Evolutionary conservation across 2,329 filamentous ascomycete genomes (phyloP).

Genomic region (Verticillium klebahnii): DNA sequence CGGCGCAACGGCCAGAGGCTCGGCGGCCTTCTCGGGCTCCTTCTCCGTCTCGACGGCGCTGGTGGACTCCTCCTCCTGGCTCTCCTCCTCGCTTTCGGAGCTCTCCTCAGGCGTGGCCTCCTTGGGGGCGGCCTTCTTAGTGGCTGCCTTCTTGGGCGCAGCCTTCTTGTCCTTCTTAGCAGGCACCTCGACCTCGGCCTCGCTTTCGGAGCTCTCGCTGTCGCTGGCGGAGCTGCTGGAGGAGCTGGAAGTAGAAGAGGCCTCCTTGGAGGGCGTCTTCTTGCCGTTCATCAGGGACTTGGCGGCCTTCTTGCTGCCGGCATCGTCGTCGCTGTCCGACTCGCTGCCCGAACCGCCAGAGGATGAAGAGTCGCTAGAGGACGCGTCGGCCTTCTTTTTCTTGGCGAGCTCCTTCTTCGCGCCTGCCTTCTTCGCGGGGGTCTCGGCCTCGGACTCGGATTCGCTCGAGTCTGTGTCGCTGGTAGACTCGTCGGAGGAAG

Average conservation of each 20-base stretch:
- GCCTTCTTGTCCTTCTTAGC: neutral
- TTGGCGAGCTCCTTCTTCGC: neutral
- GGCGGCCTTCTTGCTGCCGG: constrained; percentile 13
- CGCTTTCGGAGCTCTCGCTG: neutral
- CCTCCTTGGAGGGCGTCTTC: neutral
- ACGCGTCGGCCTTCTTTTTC: constrained; percentile 5
- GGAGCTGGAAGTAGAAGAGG: neutral
- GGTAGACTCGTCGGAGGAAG: neutral
- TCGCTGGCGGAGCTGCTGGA: neutral
- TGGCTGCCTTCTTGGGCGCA: neutral
- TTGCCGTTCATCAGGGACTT: constrained; percentile 7
- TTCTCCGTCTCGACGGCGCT: constrained; percentile 13
- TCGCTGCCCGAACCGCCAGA: constrained; percentile 16
- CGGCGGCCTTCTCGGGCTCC: constrained; percentile 22
- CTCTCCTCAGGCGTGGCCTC: constrained; percentile 13
- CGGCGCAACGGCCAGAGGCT: constrained; percentile 28
- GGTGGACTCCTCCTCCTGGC: constrained; percentile 12
- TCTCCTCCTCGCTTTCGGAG: constrained; percentile 20
- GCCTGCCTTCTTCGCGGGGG: constrained; percentile 13
- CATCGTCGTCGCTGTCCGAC: constrained; percentile 17
- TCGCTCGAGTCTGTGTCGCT: constrained; percentile 16
- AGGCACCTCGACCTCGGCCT: neutral
- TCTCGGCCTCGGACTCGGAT: constrained; percentile 19
- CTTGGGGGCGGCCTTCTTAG: constrained; percentile 6
- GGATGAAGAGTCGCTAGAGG: constrained; percentile 2